phyloP scores from a whole-genome alignment of 2,329 filamentous ascomycete genomes.

The Bipolaris victoriae region DNA sequence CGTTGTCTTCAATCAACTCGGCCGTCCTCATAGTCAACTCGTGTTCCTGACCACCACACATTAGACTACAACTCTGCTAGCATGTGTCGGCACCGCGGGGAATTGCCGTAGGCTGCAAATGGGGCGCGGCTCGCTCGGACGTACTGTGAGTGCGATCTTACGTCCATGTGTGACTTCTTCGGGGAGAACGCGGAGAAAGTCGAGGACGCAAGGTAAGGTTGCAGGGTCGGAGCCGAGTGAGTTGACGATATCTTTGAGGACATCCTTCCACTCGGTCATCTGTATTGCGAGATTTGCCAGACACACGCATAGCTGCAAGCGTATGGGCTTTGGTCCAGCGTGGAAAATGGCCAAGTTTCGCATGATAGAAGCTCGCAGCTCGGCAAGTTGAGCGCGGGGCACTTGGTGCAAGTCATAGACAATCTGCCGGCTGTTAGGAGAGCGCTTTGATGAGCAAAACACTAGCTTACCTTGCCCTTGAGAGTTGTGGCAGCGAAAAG shows the following conservation, averaged over 20 bases:
- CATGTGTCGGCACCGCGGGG: conserved; percentile 42
- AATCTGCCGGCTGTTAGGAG: conserved; percentile 66
- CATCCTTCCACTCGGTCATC: conserved; percentile 95
- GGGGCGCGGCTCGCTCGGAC: conserved; percentile 65
- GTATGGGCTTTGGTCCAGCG: conserved; percentile 74
- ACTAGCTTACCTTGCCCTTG: conserved; percentile 84
- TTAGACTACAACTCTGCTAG: conserved; percentile 52
- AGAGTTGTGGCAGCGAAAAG: conserved; percentile 96
- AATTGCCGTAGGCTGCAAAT: conserved; percentile 48
- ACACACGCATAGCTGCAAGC: conserved; percentile 93
- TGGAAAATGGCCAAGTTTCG: conserved; percentile 81
- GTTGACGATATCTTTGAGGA: conserved; percentile 79
- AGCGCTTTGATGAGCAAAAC: neutral
- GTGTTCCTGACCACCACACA: conserved; percentile 74
- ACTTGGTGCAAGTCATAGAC: conserved; percentile 95
- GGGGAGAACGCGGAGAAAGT: conserved; percentile 94
- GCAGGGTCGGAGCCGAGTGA: conserved; percentile 77
- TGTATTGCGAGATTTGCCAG: conserved; percentile 94
- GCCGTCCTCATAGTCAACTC: conserved; percentile 84
- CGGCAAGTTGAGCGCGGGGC: conserved; percentile 72
- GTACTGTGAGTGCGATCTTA: conserved; percentile 98
- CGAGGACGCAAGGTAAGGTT: conserved; percentile 85
- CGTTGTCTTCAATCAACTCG: conserved; percentile 90
- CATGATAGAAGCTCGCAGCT: conserved; percentile 83
- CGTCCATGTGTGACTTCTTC: conserved; percentile 99